A percentile compares a stretch with the other conserved stretches of the same genome.
Conservation (phyloP, 768 basidiomycete species). For the Phlebiopsis gigantea region DNA sequence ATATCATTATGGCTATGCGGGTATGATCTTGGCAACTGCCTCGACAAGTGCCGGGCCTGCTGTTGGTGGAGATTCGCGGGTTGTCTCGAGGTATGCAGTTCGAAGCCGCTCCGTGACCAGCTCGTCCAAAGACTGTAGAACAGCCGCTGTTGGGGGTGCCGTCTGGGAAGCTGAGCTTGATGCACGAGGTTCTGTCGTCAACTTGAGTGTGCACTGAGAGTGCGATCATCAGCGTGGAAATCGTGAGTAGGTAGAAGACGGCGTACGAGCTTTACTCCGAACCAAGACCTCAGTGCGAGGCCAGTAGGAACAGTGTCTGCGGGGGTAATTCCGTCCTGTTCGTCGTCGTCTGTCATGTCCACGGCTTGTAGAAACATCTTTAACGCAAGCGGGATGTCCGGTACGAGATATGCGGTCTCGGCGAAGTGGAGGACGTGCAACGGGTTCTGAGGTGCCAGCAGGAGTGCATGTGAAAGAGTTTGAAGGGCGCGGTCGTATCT, state of each 20-base stretch:
- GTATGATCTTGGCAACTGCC: slow-evolving; percentile 19
- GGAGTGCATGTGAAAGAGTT: slow-evolving; percentile 73
- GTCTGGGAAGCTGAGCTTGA: slow-evolving; percentile 55
- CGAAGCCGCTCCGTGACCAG: slow-evolving; percentile 69
- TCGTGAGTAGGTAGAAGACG: neutral
- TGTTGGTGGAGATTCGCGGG: slow-evolving; percentile 21
- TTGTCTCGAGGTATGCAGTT: slow-evolving; percentile 42
- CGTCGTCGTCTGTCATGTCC: slow-evolving; percentile 73
- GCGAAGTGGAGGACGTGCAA: slow-evolving; percentile 81
- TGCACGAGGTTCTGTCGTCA: slow-evolving; percentile 37
- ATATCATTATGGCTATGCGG: slow-evolving; percentile 2
- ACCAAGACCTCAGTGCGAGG: slow-evolving; percentile 71
- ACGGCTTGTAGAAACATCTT: slow-evolving; percentile 75
- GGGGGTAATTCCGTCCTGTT: slow-evolving; percentile 38
- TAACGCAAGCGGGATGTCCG: slow-evolving; percentile 69
- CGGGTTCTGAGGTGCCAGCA: slow-evolving; percentile 82
- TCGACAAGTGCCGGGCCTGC: slow-evolving; percentile 17
- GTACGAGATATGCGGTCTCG: slow-evolving; percentile 80
- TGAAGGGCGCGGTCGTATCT: slow-evolving; percentile 74
- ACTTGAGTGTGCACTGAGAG: slow-evolving; percentile 53
- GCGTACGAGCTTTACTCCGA: slow-evolving; percentile 75
- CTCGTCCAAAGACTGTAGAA: slow-evolving; percentile 56
- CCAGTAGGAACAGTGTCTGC: slow-evolving; percentile 44
- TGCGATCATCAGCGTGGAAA: neutral
- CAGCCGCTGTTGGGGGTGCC: slow-evolving; percentile 40